Percentiles rank a stretch among this genome's conserved stretches.
Evolutionary conservation across 1,284 basidiomycete genomes (phyloP).

Genomic region (Tilletia setariae): DNA sequence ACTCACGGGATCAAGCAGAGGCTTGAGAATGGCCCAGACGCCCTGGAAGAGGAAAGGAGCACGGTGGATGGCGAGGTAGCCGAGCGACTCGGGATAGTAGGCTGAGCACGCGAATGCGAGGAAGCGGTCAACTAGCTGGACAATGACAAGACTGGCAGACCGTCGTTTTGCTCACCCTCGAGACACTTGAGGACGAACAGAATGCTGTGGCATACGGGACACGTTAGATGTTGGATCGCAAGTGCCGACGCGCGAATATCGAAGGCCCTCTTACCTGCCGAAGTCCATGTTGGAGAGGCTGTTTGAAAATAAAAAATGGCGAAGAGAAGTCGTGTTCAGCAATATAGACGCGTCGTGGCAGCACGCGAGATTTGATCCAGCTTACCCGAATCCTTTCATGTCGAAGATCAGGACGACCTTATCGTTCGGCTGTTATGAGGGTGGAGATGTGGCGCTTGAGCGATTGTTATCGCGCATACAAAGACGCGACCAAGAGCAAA

Average conservation of each 20-base stretch:
- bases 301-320: too few species aligned
- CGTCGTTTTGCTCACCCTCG: not conserved
- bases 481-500: not conserved
- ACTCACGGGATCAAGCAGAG: constrained; percentile 4
- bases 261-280: not conserved
- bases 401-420: constrained; percentile 54
- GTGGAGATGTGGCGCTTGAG: not conserved
- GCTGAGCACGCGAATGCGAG: constrained; percentile 20
- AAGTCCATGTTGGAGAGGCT: constrained; percentile 14
- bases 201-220: not conserved
- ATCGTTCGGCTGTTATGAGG: constrained; percentile 39
- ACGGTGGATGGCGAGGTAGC: constrained; percentile 53
- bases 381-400: constrained; percentile 22
- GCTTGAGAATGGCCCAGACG: constrained; percentile 17
- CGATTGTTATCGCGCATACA: not conserved
- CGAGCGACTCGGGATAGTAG: constrained; percentile 56
- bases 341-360: too few species aligned
- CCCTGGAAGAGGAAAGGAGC: constrained; percentile 56
- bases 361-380: not conserved
- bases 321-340: too few species aligned
- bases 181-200: constrained; percentile 7
- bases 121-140: not conserved
- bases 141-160: not conserved
- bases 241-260: too few species aligned
- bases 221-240: too few species aligned